A percentile compares a stretch with the other conserved stretches of the same genome.
These are phyloP conservation scores for Avicennia marina DNA, from an alignment of 257 asterid genomes.

Conservation along the genomic window DNA sequence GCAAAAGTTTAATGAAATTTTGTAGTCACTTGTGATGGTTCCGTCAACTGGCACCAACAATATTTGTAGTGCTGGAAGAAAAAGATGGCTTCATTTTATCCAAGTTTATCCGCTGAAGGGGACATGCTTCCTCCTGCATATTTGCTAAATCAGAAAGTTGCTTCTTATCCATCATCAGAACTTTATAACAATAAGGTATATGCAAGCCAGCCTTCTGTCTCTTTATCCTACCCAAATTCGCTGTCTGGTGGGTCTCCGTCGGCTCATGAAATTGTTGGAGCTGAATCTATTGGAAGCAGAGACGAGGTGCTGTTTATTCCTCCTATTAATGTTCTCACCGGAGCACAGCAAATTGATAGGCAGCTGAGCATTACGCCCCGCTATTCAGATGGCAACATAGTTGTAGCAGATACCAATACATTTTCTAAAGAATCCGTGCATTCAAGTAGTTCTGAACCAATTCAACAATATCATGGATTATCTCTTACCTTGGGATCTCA, in stretches of 20 bases:
- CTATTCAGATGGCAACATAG: too few relatives aligned
- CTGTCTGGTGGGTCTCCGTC: slow-evolving; percentile 31
- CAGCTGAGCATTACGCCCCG: not conserved
- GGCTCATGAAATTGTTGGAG: slow-evolving; percentile 26
- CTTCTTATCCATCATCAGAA: slow-evolving; percentile 34
- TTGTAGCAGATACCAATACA: not conserved
- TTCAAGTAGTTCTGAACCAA: slow-evolving; percentile 27
- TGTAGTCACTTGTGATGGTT: slow-evolving; percentile 22
- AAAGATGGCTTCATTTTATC: slow-evolving; percentile 51
- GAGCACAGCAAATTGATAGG: slow-evolving; percentile 31
- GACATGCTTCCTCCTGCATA: slow-evolving; percentile 39
- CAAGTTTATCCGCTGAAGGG: slow-evolving; percentile 39
- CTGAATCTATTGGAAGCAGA: slow-evolving; percentile 28
- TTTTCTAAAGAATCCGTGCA: slow-evolving; percentile 27
- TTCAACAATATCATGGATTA: slow-evolving; percentile 44
- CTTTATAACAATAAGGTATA: slow-evolving; percentile 32
- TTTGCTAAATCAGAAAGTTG: slow-evolving; percentile 34
- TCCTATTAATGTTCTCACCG: slow-evolving; percentile 25
- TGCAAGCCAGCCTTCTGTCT: slow-evolving; percentile 28
- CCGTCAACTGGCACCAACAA: slow-evolving; percentile 9
- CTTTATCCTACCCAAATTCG: slow-evolving; percentile 34
- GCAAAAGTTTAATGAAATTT: not conserved
- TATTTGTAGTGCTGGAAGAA: slow-evolving; percentile 12
- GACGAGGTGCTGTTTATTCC: slow-evolving; percentile 44
- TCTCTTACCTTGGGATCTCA: slow-evolving; percentile 69